Conservation (phyloP, 352 stramenopile genomes). For the Phytophthora chlamydospora region DNA sequence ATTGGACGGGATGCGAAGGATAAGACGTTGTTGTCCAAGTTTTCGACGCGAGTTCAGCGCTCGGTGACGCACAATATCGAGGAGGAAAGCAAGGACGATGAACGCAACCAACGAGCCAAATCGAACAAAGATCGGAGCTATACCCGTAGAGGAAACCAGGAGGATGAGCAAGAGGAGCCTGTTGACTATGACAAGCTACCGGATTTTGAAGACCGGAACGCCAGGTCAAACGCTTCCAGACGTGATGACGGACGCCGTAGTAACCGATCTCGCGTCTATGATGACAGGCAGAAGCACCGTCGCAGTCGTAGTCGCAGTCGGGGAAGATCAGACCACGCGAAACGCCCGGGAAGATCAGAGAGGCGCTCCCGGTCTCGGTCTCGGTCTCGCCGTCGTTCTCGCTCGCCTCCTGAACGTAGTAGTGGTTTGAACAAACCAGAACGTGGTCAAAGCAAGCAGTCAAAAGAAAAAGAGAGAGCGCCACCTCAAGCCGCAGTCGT, state of each 20-base stretch:
- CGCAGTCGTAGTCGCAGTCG: conserved; percentile 49
- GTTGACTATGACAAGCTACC: conserved; percentile 86
- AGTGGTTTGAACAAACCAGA: not conserved
- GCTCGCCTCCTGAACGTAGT: conserved; percentile 13
- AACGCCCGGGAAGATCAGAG: conserved; percentile 17
- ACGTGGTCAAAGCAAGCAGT: conserved; percentile 3
- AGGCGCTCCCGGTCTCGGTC: conserved; percentile 40
- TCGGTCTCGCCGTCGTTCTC: conserved; percentile 27
- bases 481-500: conserved; percentile 3
- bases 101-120: not conserved
- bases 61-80: conserved; percentile 48
- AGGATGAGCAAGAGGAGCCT: conserved; percentile 59
- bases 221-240: conserved; percentile 24
- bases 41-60: conserved; percentile 63
- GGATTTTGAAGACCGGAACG: conserved; percentile 62
- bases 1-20: conserved; percentile 68
- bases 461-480: not conserved
- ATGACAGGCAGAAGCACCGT: conserved; percentile 21
- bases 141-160: conserved; percentile 16
- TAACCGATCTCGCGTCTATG: conserved; percentile 9
- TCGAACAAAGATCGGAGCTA: conserved; percentile 9
- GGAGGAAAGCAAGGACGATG: conserved; percentile 15
- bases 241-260: conserved; percentile 20
- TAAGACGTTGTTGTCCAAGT: conserved; percentile 64
- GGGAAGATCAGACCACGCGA: conserved; percentile 24